Percentiles rank a stretch among this genome's conserved stretches.
Evolutionary conservation across 2,329 filamentous ascomycete species (phyloP).

Genomic region (Ophiostoma angusticollis): DNA sequence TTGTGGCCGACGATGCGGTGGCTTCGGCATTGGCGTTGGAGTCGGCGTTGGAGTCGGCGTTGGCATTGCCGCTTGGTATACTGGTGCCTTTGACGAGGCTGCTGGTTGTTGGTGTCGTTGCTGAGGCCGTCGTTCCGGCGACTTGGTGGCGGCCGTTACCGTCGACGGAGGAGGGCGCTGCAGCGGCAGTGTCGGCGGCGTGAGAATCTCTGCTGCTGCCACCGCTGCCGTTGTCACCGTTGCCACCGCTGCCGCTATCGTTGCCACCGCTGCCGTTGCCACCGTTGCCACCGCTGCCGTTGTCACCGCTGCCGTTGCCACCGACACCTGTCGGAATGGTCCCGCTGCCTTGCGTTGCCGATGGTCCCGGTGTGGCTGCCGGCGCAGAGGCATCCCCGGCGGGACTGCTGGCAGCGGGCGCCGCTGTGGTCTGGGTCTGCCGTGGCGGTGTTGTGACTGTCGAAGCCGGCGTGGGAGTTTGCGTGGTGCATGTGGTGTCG

Average conservation of each 20-base stretch:
- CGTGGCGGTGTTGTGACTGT: too few relatives aligned
- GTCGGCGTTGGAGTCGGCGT: too few relatives aligned
- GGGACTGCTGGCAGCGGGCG: too few relatives aligned
- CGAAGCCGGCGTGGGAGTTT: too few relatives aligned
- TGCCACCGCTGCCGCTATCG: not conserved
- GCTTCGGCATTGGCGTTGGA: too few relatives aligned
- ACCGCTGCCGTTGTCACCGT: not conserved
- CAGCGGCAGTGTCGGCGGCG: not conserved
- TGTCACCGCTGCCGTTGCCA: not conserved
- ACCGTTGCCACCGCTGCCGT: not conserved
- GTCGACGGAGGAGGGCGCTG: not conserved
- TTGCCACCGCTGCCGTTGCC: not conserved
- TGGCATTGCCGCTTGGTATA: too few relatives aligned
- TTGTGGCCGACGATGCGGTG: too few relatives aligned
- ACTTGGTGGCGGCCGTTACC: not conserved
- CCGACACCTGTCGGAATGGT: too few relatives aligned
- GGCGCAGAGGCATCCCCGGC: not conserved
- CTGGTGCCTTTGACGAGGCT: too few relatives aligned
- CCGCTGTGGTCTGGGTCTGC: too few relatives aligned
- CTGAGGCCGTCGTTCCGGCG: not conserved
- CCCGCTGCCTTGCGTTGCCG: too few relatives aligned
- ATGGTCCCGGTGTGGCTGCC: not conserved
- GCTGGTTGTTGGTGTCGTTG: slow-evolving; percentile 4
- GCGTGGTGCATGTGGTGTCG: too few relatives aligned
- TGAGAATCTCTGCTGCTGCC: not conserved